These are phyloP conservation scores for Hypsizygus marmoreus DNA, from an alignment of 768 basidiomycete genomes.

Conservation along the genomic window DNA sequence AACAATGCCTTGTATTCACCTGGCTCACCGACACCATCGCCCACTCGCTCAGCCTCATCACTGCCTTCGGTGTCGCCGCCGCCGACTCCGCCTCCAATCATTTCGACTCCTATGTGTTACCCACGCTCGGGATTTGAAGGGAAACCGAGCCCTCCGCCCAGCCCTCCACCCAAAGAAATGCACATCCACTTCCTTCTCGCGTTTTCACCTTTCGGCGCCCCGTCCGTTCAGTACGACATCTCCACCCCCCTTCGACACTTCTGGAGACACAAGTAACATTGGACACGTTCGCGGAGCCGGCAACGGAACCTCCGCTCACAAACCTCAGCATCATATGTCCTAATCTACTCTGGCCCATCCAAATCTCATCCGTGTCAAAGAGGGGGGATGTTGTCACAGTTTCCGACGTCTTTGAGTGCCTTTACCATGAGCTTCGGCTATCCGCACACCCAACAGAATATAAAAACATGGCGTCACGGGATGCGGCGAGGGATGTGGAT, in stretches of 20 bases:
- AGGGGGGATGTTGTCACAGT: conserved; percentile 40
- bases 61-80: conserved; percentile 37
- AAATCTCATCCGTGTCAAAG: conserved; percentile 32
- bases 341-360: conserved; percentile 32
- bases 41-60: conserved; percentile 36
- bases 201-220: conserved; percentile 32
- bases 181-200: conserved; percentile 47
- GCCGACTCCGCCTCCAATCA: conserved; percentile 36
- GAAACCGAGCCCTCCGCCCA: conserved; percentile 23
- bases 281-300: conserved; percentile 39
- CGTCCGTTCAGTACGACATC: conserved; percentile 41
- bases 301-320: conserved; percentile 43
- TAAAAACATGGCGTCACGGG: conserved; percentile 32
- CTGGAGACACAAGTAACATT: conserved; percentile 22
- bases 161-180: conserved; percentile 27
- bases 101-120: conserved; percentile 34
- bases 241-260: conserved; percentile 30
- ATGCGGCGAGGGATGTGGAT: conserved; percentile 37
- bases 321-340: conserved; percentile 36
- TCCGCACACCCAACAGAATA: conserved; percentile 49
- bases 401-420: conserved; percentile 47
- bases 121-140: conserved; percentile 22
- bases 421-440: conserved; percentile 50
- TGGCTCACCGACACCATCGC: conserved; percentile 36
- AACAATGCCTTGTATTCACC: conserved; percentile 40